These are phyloP conservation scores for Boletus rubroflammeus DNA, from an alignment of 768 basidiomycete species.

Conservation along the genomic window DNA sequence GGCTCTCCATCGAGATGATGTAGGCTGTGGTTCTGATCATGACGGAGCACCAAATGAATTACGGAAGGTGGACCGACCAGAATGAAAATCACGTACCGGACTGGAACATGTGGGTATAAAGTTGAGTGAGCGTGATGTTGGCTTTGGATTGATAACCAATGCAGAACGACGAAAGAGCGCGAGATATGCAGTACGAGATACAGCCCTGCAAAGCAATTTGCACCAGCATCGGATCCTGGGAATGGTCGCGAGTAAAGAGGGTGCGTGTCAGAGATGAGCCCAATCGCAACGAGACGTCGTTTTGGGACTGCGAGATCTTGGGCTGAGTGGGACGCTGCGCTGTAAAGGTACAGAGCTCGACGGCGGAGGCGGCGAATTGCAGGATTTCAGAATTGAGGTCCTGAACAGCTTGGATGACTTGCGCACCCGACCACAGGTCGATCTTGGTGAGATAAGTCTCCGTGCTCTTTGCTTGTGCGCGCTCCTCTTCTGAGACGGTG, in stretches of 20 bases:
- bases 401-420: slow-evolving; percentile 73
- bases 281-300: slow-evolving; percentile 60
- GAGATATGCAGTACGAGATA: slow-evolving; percentile 60
- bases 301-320: slow-evolving; percentile 48
- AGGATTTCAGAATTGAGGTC: slow-evolving; percentile 79
- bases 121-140: slow-evolving; percentile 59
- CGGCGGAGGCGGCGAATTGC: slow-evolving; percentile 74
- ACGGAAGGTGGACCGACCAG: neutral
- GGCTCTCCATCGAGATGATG: slow-evolving; percentile 73
- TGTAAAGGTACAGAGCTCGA: slow-evolving; percentile 60
- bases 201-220: slow-evolving; percentile 75
- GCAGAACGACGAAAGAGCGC: slow-evolving; percentile 68
- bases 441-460: slow-evolving; percentile 73
- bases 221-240: slow-evolving; percentile 72
- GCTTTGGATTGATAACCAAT: slow-evolving; percentile 70
- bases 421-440: slow-evolving; percentile 72
- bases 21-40: slow-evolving; percentile 65
- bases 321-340: slow-evolving; percentile 38
- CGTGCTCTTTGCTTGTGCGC: slow-evolving; percentile 52
- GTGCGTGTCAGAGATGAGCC: slow-evolving; percentile 60
- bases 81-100: slow-evolving; percentile 39
- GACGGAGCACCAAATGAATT: slow-evolving; percentile 13
- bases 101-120: slow-evolving; percentile 56
- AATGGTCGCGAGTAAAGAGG: slow-evolving; percentile 60
- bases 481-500: slow-evolving; percentile 47